Evolutionary conservation across 352 stramenopile genomes (phyloP), one percentile per base, ranked within the genome.

Genomic region (Globisporangium parvum): DNA sequence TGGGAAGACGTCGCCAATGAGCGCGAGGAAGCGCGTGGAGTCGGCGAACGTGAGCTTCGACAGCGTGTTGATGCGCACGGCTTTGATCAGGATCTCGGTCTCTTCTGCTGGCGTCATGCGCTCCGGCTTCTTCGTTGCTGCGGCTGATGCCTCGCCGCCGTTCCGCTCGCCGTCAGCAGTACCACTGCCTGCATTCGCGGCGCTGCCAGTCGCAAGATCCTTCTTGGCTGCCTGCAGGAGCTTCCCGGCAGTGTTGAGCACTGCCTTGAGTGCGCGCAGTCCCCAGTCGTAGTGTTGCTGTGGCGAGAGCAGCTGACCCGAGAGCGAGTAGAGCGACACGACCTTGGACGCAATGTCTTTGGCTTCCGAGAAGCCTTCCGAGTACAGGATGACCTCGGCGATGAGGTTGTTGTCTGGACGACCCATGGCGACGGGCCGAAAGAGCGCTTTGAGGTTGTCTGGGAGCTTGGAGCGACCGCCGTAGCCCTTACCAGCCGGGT

Each of bases 201-300:
- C 42, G 8, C 28, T 35, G 8, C 55, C 31, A 44, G 24, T 76
- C 2, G 59, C 70, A 6, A 70, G 65, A 44, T 88, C 73, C 47
- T 88, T 90, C 57, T 96, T 96, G 12, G 77, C 80, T 8, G 65
- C 50, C 20, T 96, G 85, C 2, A 97, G 71, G 1, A 98, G 71
- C 56, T 97, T 97, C 0, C 95, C 94, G 0, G 87, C 91, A 0
- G 92, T 98, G 61, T 96, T 97, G 8, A 98, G 77, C 8, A 98
- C 89, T 12, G 94, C 85, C 62, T 98, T 98, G 9, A 98, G 63
- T 2, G 93, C 88, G 17, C 93, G 82, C 8, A 98, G 69, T 0
- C 93, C 92, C 85, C 86, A 98, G 55, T 98, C 93, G 51, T 98
- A 98, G 67, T 98, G 94, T 55, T 96, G 84, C 54, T 98, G 93